Conservation (phyloP, 1,139 yeast genomes). For the Blastobotrys aristatus region DNA sequence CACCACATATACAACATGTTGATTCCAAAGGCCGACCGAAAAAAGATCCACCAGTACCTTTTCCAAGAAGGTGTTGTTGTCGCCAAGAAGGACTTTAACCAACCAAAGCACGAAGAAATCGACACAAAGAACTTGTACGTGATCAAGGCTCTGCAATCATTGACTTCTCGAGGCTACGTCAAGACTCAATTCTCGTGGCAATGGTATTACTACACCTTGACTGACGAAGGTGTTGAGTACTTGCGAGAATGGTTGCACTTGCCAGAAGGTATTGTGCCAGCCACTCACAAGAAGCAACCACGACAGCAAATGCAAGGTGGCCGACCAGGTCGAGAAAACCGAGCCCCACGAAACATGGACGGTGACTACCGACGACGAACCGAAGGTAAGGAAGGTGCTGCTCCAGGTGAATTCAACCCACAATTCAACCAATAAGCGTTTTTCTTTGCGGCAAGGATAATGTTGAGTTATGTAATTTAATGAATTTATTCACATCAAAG, state of each 20-base stretch:
- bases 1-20: constrained; percentile 57
- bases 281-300: constrained; percentile 96
- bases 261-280: constrained; percentile 98
- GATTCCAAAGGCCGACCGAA: constrained; percentile 99
- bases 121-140: constrained; percentile 97
- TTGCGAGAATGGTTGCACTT: constrained; percentile 97
- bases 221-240: constrained; percentile 99
- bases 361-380: constrained; percentile 42
- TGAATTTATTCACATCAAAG: constrained; percentile 4
- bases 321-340: constrained; percentile 29
- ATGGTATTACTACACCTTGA: constrained; percentile 99
- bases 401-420: constrained; percentile 33
- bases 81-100: constrained; percentile 98
- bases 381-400: constrained; percentile 34
- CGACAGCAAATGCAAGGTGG: constrained; percentile 62
- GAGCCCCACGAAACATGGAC: constrained; percentile 35
- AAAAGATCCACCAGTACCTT: constrained; percentile 98
- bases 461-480: constrained; percentile 9
- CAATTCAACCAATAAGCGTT: constrained; percentile 29
- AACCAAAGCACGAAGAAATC: constrained; percentile 96
- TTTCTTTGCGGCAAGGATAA: constrained; percentile 2
- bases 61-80: constrained; percentile 99
- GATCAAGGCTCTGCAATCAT: constrained; percentile 98
- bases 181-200: constrained; percentile 99
- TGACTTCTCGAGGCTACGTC: constrained; percentile 98